Conservation (phyloP, 148 eudicot genomes). For the Rhododendron ferrugineum region DNA sequence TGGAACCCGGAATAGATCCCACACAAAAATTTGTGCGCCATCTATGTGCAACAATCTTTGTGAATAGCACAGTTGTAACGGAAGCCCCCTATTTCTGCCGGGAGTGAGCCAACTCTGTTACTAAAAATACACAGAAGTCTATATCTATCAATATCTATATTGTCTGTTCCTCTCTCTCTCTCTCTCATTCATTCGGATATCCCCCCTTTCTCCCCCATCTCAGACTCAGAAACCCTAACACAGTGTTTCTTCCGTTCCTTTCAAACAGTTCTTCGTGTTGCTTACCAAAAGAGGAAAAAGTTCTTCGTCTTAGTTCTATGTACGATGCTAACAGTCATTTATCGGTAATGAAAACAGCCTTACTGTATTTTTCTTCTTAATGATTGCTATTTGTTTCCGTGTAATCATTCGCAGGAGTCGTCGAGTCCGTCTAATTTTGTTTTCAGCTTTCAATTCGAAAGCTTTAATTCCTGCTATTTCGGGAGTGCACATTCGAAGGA, state of each 20-base stretch:
- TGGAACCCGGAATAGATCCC: too few relatives aligned
- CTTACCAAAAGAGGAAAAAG: too few relatives aligned
- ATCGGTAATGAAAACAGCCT: background rate
- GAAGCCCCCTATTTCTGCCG: constrained; percentile 1
- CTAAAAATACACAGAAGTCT: background rate
- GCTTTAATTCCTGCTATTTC: background rate
- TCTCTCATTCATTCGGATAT: background rate
- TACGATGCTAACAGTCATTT: background rate
- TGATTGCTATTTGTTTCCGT: background rate
- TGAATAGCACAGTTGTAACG: too few relatives aligned
- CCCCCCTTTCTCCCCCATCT: background rate
- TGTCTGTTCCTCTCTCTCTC: background rate
- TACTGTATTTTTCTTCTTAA: background rate
- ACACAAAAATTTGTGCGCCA: too few relatives aligned
- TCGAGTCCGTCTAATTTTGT: background rate
- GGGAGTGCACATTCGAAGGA: background rate
- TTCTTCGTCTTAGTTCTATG: background rate
- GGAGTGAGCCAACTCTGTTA: constrained; percentile 4
- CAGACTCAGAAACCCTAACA: background rate
- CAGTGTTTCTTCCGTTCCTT: background rate
- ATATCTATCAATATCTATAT: background rate
- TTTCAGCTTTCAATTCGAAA: background rate
- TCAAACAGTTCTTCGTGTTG: background rate
- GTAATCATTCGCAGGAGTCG: background rate
- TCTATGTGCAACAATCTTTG: too few relatives aligned